Base-by-base conservation (phyloP, 129 eudicot genomes). In the Chrysanthemum seticuspe region DNA sequence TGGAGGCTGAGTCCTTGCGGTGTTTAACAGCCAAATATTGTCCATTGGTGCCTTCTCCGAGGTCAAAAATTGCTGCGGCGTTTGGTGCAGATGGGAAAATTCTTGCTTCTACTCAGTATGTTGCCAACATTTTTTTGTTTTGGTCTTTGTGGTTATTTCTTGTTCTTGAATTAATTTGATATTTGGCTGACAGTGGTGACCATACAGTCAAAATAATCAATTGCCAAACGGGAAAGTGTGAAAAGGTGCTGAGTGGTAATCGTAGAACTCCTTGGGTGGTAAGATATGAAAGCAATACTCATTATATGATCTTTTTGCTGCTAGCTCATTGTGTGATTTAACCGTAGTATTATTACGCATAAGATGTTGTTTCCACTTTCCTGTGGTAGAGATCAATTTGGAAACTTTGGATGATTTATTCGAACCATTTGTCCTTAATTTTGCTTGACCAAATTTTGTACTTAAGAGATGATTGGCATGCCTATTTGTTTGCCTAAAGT, bases 221-320 rank as follows among this genome's bases (percentile, higher is more conserved):
- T 75, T 94, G 96, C 75, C 87, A 84, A 76, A 90, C 88, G 57
- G 99, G 99, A 72, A 90, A 76, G 70, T 94, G 99, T 76, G 82
- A 90, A 75, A 94, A 94, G 79, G 96, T 94, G 79, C 71, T 94
- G 48, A 84, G 88, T 71, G 99, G 99, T 67, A 97, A 94, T 83
- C 91, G 99, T 63, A 88, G 99, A 87, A 94, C 99, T 45, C 99
- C 99, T 65, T 94, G 99, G 99, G 99, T 94, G 99, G 99, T 94
- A 88, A 80, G 93, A 45, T 54, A 47, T 45, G 13, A 21, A 52
- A 60, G 62, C 57, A n/a, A 58, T 72, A 45, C 23, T 45, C 45
- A 14, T 29, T 60, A 27, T 67, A 47, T 68, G 25, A 63, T 53
- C 55, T 34, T 49, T 60, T 16, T 27, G 69, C 31, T 73, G 58